phyloP scores from a whole-genome alignment of 108 stramenopile genomes.

The Nitzschia sp. region DNA sequence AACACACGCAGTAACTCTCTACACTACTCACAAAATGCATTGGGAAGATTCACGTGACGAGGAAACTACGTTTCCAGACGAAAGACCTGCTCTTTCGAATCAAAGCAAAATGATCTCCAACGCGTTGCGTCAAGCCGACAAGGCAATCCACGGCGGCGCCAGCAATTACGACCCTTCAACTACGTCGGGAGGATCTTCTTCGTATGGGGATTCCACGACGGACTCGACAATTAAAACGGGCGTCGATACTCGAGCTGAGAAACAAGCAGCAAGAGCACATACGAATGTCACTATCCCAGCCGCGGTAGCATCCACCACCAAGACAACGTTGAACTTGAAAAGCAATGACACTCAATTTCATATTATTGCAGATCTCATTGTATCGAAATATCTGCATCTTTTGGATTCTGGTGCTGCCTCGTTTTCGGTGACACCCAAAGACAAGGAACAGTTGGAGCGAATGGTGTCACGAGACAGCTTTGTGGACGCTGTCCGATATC shows the following conservation, averaged over 20 bases:
- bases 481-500: slow-evolving; percentile 66
- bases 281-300: too few relatives aligned
- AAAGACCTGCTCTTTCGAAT: slow-evolving; percentile 5
- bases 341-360: slow-evolving; percentile 75
- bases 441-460: slow-evolving; percentile 53
- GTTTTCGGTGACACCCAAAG: slow-evolving; percentile 46
- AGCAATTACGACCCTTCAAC: background rate
- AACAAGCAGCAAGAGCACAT: background rate
- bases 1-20: too few relatives aligned
- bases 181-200: background rate
- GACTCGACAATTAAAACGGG: slow-evolving; percentile 3
- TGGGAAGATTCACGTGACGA: slow-evolving; percentile 1
- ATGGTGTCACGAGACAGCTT: slow-evolving; percentile 55
- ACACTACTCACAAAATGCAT: background rate
- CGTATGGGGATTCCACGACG: background rate
- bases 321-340: slow-evolving; percentile 42
- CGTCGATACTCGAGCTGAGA: background rate
- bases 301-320: too few relatives aligned
- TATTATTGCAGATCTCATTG: slow-evolving; percentile 65
- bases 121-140: slow-evolving; percentile 11
- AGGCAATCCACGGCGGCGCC: too few relatives aligned
- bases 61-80: background rate
- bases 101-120: slow-evolving; percentile 13
- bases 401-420: slow-evolving; percentile 23
- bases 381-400: slow-evolving; percentile 54